Conservation (phyloP, 495 filamentous ascomycete species). For the Aspergillus saccharolyticus region DNA sequence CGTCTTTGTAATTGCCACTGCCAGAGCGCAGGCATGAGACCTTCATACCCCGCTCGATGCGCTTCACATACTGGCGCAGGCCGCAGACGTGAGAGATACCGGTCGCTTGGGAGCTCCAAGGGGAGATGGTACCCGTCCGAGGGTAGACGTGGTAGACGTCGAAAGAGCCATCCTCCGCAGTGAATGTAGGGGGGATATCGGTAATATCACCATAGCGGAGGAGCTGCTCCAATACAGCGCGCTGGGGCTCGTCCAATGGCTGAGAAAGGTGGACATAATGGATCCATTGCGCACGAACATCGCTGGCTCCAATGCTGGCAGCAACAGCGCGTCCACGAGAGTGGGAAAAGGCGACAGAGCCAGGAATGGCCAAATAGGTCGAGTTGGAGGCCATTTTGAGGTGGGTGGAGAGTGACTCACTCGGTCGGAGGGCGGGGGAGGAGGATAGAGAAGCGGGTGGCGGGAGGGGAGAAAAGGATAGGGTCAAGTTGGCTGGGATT, state of each 20-base stretch:
- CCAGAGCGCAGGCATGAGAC: conserved; percentile 47
- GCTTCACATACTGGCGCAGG: conserved; percentile 62
- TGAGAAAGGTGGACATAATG: conserved; percentile 55
- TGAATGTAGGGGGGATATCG: conserved; percentile 41
- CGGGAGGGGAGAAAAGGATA: background rate
- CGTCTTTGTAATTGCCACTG: conserved; percentile 38
- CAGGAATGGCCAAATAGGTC: conserved; percentile 46
- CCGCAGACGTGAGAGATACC: conserved; percentile 92
- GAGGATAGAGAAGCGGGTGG: conserved; percentile 5
- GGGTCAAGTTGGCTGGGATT: background rate
- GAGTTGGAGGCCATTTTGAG: conserved; percentile 34
- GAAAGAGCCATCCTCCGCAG: conserved; percentile 35
- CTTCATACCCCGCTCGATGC: conserved; percentile 84
- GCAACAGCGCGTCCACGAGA: conserved; percentile 49
- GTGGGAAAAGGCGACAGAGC: conserved; percentile 49
- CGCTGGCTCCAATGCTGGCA: conserved; percentile 47
- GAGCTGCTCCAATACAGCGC: conserved; percentile 52
- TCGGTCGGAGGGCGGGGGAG: conserved; percentile 2
- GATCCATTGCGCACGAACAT: conserved; percentile 59
- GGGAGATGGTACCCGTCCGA: conserved; percentile 78
- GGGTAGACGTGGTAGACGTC: conserved; percentile 69
- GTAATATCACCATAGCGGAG: conserved; percentile 58
- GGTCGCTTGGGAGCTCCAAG: conserved; percentile 96
- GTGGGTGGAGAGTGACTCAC: conserved; percentile 9
- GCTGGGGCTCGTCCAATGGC: conserved; percentile 36